phyloP scores from a whole-genome alignment of 768 basidiomycete species.

The Pulveroboletus sp. region DNA sequence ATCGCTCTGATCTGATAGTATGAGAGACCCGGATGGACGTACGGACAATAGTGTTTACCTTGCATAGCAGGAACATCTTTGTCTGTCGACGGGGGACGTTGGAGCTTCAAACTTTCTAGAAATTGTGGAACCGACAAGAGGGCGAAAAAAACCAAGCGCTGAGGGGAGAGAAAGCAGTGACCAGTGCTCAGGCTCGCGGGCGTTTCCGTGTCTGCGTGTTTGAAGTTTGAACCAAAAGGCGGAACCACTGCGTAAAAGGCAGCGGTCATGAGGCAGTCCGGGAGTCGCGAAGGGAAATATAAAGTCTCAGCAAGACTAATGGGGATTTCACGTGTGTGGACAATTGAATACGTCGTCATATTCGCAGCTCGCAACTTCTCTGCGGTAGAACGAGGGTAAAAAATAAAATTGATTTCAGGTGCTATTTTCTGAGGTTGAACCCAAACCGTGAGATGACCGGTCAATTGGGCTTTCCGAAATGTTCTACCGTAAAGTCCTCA shows the following conservation, averaged over 20 bases:
- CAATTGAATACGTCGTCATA: no score
- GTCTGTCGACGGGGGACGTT: not conserved
- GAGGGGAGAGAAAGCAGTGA: slow-evolving; percentile 1
- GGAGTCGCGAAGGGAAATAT: not conserved
- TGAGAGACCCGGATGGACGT: not conserved
- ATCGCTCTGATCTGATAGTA: not conserved
- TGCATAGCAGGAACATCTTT: not conserved
- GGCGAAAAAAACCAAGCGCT: not conserved
- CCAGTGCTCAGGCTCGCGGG: slow-evolving; percentile 7
- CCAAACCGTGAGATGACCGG: slow-evolving; percentile 13
- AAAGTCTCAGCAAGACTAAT: not conserved
- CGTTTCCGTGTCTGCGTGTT: slow-evolving; percentile 13
- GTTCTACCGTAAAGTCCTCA: not conserved
- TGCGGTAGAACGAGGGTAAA: not conserved
- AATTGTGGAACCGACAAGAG: not conserved
- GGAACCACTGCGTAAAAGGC: slow-evolving; percentile 5
- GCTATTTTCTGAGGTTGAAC: slow-evolving; percentile 13
- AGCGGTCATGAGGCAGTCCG: slow-evolving; percentile 13
- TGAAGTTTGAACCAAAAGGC: slow-evolving; percentile 8
- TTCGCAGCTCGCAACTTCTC: no score
- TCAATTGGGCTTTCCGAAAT: not conserved
- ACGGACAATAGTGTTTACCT: not conserved
- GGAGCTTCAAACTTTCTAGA: not conserved
- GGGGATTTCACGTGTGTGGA: not conserved
- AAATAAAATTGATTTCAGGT: not conserved